A percentile compares a stretch with the other conserved stretches of the same genome.
Conservation (phyloP, 139 green algal genomes). For the Chlamydomonas applanata region DNA sequence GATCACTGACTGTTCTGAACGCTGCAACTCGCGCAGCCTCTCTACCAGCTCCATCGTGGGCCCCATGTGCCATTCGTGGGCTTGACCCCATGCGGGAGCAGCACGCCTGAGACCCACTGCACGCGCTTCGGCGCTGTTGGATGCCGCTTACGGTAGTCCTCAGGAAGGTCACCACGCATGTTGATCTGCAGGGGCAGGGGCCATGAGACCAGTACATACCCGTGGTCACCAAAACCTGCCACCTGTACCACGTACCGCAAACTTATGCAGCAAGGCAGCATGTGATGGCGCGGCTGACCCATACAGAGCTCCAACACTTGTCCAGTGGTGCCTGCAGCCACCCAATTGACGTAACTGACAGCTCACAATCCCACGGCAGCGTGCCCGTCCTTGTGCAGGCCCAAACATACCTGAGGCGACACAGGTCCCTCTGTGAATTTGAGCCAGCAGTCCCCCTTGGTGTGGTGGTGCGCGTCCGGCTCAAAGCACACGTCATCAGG, state of each 20-base stretch:
- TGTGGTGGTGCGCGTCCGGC: slow-evolving; percentile 80
- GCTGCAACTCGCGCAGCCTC: too few species aligned
- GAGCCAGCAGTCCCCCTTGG: slow-evolving; percentile 85
- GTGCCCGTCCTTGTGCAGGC: too few species aligned
- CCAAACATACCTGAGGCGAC: slow-evolving; percentile 60
- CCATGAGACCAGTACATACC: too few species aligned
- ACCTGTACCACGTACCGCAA: too few species aligned
- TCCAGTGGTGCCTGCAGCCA: too few species aligned
- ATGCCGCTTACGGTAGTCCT: slow-evolving; percentile 11
- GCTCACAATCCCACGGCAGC: too few species aligned
- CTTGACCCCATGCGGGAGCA: slow-evolving; percentile 36
- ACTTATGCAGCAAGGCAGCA: too few species aligned
- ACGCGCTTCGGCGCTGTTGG: slow-evolving; percentile 1
- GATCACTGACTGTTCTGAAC: too few species aligned
- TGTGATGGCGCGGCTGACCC: too few species aligned
- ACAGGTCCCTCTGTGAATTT: slow-evolving; percentile 81
- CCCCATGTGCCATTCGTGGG: slow-evolving; percentile 37
- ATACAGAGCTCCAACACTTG: too few species aligned
- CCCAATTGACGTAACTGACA: too few species aligned
- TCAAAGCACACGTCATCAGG: slow-evolving; percentile 75
- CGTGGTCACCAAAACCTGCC: too few species aligned
- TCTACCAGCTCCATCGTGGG: slow-evolving; percentile 29
- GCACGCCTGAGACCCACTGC: slow-evolving; percentile 39
- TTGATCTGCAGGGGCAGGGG: slow-evolving; percentile 18
- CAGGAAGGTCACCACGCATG: slow-evolving; percentile 26